phyloP scores from a whole-genome alignment of 345 rosid species.

The Sisymbrium irio region DNA sequence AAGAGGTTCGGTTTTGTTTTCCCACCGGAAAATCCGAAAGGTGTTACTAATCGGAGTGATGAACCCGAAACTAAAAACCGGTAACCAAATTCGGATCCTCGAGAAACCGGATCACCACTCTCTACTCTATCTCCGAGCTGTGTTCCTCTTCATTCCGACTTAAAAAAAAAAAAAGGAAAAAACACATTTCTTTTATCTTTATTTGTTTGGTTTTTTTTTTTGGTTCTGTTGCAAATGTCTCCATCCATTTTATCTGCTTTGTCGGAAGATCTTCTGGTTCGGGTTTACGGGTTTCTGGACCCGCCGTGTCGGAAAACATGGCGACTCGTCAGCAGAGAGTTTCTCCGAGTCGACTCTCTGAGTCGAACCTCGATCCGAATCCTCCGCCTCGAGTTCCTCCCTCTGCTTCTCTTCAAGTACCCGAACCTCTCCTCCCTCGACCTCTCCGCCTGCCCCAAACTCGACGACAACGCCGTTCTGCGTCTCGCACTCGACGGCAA shows the following conservation, averaged over 20 bases:
- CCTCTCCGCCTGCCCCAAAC: constrained; percentile 76
- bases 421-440: constrained; percentile 54
- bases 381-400: constrained; percentile 67
- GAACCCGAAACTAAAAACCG: constrained; percentile 41
- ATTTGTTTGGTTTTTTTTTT: background rate
- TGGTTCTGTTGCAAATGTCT: constrained; percentile 28
- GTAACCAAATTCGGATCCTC: constrained; percentile 35
- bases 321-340: constrained; percentile 74
- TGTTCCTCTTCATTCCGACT: constrained; percentile 82
- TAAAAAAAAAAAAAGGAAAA: constrained; percentile 20
- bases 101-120: constrained; percentile 49
- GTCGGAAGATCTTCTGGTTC: constrained; percentile 75
- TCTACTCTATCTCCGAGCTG: constrained; percentile 68
- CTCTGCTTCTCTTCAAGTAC: constrained; percentile 46
- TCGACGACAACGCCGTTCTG: constrained; percentile 58
- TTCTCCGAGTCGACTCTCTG: constrained; percentile 61
- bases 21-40: constrained; percentile 18
- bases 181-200: background rate
- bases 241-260: constrained; percentile 42
- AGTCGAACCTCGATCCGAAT: constrained; percentile 53
- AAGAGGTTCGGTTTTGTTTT: constrained; percentile 3
- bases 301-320: constrained; percentile 58
- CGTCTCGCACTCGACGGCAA: constrained; percentile 35
- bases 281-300: constrained; percentile 45
- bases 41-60: constrained; percentile 34